Conservation (phyloP, 108 stramenopile genomes). For the Schizochytrium sp. region DNA sequence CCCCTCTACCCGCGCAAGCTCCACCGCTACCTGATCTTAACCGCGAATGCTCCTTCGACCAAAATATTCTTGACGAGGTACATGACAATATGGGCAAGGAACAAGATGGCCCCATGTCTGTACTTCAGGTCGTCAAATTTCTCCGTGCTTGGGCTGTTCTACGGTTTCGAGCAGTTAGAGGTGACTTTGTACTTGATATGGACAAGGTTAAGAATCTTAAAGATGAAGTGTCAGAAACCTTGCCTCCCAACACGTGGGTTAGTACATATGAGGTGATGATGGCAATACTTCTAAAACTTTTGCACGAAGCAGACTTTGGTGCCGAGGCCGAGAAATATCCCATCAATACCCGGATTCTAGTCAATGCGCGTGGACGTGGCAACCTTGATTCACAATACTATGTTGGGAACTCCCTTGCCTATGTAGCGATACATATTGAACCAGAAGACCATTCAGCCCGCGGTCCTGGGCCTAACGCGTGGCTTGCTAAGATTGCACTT, state of each 20-base stretch:
- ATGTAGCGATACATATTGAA: neutral
- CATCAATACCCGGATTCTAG: neutral
- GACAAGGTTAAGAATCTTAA: neutral
- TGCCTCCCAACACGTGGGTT: neutral
- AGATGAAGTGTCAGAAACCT: neutral
- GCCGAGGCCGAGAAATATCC: neutral
- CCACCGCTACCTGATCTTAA: conserved; percentile 22
- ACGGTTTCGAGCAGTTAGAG: neutral
- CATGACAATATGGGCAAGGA: neutral
- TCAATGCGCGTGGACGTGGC: conserved; percentile 10
- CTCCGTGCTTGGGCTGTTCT: neutral
- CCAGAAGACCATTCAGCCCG: neutral
- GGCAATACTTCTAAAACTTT: neutral
- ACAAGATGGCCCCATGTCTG: conserved; percentile 13
- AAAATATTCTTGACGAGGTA: neutral
- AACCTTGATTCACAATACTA: neutral
- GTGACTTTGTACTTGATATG: neutral
- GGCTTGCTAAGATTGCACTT: neutral
- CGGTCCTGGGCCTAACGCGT: neutral
- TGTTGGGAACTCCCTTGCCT: conserved; percentile 7
- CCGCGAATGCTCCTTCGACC: neutral
- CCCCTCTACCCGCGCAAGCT: neutral
- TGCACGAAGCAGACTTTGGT: conserved; percentile 3
- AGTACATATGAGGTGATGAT: neutral
- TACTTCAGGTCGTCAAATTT: neutral